Evolutionary conservation across 2,329 filamentous ascomycete species (phyloP), one percentile per base, ranked within the genome.

Genomic region (Pseudopithomyces maydicus): DNA sequence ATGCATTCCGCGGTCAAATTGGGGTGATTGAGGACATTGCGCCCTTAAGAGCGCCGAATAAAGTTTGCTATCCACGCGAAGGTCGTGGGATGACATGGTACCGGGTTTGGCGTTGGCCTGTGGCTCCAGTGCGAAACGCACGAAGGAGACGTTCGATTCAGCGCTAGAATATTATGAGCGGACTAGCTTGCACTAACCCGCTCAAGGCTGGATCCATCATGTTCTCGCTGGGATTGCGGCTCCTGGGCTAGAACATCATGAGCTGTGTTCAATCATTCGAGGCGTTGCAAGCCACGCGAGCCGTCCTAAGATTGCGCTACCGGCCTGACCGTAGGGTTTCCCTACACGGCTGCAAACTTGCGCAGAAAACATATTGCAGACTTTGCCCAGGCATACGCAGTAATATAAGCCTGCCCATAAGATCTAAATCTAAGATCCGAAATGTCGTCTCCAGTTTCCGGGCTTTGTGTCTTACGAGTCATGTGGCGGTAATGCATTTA

Each of bases 81-180:
- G n/a, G 12, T 38, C 33, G 46, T 32, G 22, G 35, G 15, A 41
- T 14, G 11, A 29, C 35, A 42, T 17, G 47, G 36, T 17, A 15
- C 23, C 10, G 29, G 35, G 36, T 41, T 42, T 36, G 47, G 35
- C 47, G 32, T 42, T 1, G 19, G 15, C 22, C 4, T 41, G 35
- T 50, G 47, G 47, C 36, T 17, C 19, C 23, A 17, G 26, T 48
- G 20, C 43, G 51, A 54, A 47, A 47, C 51, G 41, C 43, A 41
- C 17, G 33, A n/a, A 26, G 11, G 35, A 41, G 14, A 19, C 36
- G 23, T n/a, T 14, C 47, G 22, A 33, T 19, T 50, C 22, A 42
- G 36, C 22, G 47, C 41, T 32, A 41, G 47, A 39, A 17, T 17
- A 41, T 7, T 6, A 12, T 17, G 22, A 14, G 17, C 29, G 38